A percentile compares a stretch with the other conserved stretches of the same genome.
Conservation (phyloP, 108 stramenopile species). For the Nitzschia putrida region DNA sequence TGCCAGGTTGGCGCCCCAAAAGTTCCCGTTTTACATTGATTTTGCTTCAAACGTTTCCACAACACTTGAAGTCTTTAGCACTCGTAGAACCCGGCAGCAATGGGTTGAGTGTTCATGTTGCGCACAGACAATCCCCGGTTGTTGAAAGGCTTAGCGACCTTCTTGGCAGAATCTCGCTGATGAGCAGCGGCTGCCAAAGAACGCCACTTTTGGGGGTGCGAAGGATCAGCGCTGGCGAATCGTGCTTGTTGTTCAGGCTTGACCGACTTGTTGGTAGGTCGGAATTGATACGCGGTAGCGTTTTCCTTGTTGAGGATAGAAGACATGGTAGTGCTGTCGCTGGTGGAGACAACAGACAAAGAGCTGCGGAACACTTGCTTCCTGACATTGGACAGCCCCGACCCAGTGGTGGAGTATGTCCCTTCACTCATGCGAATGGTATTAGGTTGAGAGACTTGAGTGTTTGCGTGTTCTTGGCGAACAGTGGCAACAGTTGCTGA, state of each 20-base stretch:
- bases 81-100: constrained; percentile 1
- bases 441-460: background rate
- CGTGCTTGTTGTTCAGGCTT: constrained; percentile 35
- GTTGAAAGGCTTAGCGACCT: background rate
- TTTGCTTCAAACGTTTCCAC: no score
- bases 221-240: constrained; percentile 26
- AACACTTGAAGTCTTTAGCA: background rate
- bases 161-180: constrained; percentile 34
- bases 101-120: constrained; percentile 3
- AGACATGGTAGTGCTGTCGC: constrained; percentile 42
- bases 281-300: constrained; percentile 26
- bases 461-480: constrained; percentile 11
- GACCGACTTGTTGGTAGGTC: constrained; percentile 22
- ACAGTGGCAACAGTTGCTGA: constrained; percentile 37
- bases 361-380: constrained; percentile 36
- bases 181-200: constrained; percentile 55
- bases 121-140: constrained; percentile 8
- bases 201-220: constrained; percentile 66
- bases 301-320: constrained; percentile 34
- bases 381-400: constrained; percentile 30
- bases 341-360: constrained; percentile 12
- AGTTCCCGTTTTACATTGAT: no score
- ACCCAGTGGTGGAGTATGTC: constrained; percentile 25
- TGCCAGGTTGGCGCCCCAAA: no score
- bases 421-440: constrained; percentile 14